These are phyloP conservation scores for Cyanodermella asteris DNA, from an alignment of 2,329 filamentous ascomycete genomes.

Conservation along the genomic window DNA sequence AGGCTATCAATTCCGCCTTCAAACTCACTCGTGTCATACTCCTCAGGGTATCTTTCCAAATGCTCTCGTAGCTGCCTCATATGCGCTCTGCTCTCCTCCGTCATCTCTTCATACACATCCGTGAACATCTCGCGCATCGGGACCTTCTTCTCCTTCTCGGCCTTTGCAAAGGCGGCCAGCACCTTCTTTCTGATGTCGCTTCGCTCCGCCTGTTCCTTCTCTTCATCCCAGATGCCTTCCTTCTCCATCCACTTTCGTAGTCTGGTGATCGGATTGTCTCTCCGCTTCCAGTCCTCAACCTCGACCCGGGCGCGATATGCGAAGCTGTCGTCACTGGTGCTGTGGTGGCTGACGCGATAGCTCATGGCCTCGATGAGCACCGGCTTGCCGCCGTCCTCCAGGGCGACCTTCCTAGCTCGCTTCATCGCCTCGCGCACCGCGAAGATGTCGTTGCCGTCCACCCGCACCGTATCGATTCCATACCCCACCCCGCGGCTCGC, in stretches of 20 bases:
- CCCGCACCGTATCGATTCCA: slow-evolving; percentile 78
- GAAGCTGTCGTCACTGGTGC: slow-evolving; percentile 89
- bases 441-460: slow-evolving; percentile 89
- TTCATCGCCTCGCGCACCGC: slow-evolving; percentile 64
- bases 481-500: slow-evolving; percentile 72
- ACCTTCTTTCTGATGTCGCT: slow-evolving; percentile 49
- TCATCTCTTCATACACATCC: slow-evolving; percentile 76
- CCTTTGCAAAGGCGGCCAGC: slow-evolving; percentile 62
- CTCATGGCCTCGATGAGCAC: slow-evolving; percentile 90
- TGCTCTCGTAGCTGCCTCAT: slow-evolving; percentile 55
- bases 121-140: slow-evolving; percentile 42
- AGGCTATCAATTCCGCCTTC: slow-evolving; percentile 51
- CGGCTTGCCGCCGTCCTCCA: slow-evolving; percentile 59
- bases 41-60: slow-evolving; percentile 65
- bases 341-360: slow-evolving; percentile 94
- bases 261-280: slow-evolving; percentile 73
- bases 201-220: slow-evolving; percentile 52
- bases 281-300: slow-evolving; percentile 80
- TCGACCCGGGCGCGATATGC: slow-evolving; percentile 85
- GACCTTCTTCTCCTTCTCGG: slow-evolving; percentile 32
- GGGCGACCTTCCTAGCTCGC: slow-evolving; percentile 53
- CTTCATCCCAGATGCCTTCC: slow-evolving; percentile 64
- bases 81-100: slow-evolving; percentile 55
- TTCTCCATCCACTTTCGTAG: slow-evolving; percentile 80
- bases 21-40: slow-evolving; percentile 65